A percentile compares a stretch with the other conserved stretches of the same genome.
Conservation (phyloP, 1,284 basidiomycete genomes). For the Waitea zeae region DNA sequence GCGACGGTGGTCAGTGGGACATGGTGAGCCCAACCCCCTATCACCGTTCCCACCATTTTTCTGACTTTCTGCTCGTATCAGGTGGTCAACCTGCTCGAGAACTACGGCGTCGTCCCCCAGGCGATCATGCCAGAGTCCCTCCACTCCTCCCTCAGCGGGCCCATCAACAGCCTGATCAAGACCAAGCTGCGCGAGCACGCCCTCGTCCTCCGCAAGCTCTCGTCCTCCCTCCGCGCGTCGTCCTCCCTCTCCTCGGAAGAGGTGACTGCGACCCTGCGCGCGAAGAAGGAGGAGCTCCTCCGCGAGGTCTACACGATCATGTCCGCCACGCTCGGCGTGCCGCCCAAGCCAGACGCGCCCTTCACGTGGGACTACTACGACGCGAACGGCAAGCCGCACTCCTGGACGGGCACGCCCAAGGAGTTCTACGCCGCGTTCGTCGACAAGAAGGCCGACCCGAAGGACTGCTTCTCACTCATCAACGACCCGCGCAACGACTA, state of each 20-base stretch:
- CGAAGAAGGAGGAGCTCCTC: conserved; percentile 74
- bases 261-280: conserved; percentile 33
- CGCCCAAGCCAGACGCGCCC: conserved; percentile 51
- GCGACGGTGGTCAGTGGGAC: conserved; percentile 91
- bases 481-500: conserved; percentile 85
- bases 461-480: conserved; percentile 79
- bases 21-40: conserved; percentile 35
- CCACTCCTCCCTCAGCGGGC: conserved; percentile 59
- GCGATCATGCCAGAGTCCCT: conserved; percentile 73
- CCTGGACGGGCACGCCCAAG: conserved; percentile 66
- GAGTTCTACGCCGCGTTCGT: conserved; percentile 47
- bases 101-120: conserved; percentile 77
- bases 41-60: neutral
- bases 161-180: conserved; percentile 70
- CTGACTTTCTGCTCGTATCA: neutral
- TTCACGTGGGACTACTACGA: conserved; percentile 88
- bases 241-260: conserved; percentile 23
- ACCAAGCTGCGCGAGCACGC: conserved; percentile 85
- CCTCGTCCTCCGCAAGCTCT: conserved; percentile 58
- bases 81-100: conserved; percentile 19
- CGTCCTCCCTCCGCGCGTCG: conserved; percentile 28
- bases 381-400: conserved; percentile 57
- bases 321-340: conserved; percentile 73
- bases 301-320: conserved; percentile 79
- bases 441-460: conserved; percentile 19